Evolutionary conservation across 371 early-diverging fungal genomes (phyloP), one percentile per base, ranked within the genome.

Genomic region (Saksenaea oblongispora): DNA sequence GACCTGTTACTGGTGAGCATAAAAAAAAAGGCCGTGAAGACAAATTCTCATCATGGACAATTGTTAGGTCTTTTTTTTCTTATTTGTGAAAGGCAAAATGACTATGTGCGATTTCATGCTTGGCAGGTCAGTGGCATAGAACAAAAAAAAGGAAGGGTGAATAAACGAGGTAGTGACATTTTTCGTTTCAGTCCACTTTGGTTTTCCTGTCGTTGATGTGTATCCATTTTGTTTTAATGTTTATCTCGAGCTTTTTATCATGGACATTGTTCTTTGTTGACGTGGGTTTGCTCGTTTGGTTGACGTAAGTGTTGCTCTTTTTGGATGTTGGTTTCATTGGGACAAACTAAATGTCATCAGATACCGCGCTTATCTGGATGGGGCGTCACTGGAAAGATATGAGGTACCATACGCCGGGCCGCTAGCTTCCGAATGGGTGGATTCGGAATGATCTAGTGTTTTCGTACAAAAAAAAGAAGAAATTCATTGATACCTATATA

Each of bases 41-140:
- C 53, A 51, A 24, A 28, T 58, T 54, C 31, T 34, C 34, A 34
- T 44, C 65, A 18, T 17, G 31, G 27, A 59, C 35, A 44, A 54
- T 22, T 59, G 36, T 41, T 75, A 88, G 93, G 92, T 3, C 76
- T 90, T 14, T 51, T 90, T 13, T 81, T 94, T 51, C 71, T 94
- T 44, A 83, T 94, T 18, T 58, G 89, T 24, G 94, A 94, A 67
- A 85, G 82, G 65, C 89, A 91, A 70, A 91, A 91, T 70, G 92
- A 90, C 67, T 91, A 91, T 72, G 90, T 91, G 44, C 74, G 94
- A 64, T 94, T 92, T 73, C 93, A 93, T 69, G 93, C 93, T 5
- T 93, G 92, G 92, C 94, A 94, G 83, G 84, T 78, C 76, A 78
- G 37, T 11, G 22, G 4, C 24, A 47, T n/a, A 47, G 22, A 18